Evolutionary conservation across 2,329 filamentous ascomycete genomes (phyloP).

Genomic region (Hypoxylon sp.): DNA sequence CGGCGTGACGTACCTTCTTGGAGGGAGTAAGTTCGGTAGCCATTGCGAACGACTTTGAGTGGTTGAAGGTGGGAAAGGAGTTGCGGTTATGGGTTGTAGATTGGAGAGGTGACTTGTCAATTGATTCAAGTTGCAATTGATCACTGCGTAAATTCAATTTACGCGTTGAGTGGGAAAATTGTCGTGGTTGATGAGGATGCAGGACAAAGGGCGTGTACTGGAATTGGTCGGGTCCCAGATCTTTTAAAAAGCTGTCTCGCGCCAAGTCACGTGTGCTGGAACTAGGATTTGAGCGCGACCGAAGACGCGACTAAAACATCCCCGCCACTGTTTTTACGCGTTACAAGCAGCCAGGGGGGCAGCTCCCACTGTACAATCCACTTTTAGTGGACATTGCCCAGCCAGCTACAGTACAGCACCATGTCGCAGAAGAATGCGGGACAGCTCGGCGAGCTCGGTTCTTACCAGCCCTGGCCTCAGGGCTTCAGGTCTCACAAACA

Average conservation of each 20-base stretch:
- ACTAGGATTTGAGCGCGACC: slow-evolving; percentile 40
- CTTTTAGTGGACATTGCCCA: neutral
- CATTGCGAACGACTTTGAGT: slow-evolving; percentile 67
- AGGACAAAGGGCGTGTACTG: slow-evolving; percentile 43
- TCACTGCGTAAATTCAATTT: slow-evolving; percentile 31
- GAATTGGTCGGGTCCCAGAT: slow-evolving; percentile 37
- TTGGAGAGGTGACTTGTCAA: slow-evolving; percentile 18
- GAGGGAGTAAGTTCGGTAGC: slow-evolving; percentile 76
- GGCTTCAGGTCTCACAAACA: slow-evolving; percentile 34
- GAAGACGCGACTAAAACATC: slow-evolving; percentile 40
- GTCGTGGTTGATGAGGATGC: slow-evolving; percentile 43
- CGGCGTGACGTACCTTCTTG: slow-evolving; percentile 64
- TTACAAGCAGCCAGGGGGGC: slow-evolving; percentile 7
- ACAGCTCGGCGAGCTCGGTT: slow-evolving; percentile 29
- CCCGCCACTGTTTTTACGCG: slow-evolving; percentile 47
- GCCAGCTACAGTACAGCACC: slow-evolving; percentile 3
- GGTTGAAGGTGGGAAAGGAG: slow-evolving; percentile 41
- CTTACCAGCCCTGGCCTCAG: slow-evolving; percentile 28
- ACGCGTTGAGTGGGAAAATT: slow-evolving; percentile 43
- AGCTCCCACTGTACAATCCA: neutral
- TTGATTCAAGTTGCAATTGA: slow-evolving; percentile 15
- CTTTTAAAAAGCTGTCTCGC: slow-evolving; percentile 47
- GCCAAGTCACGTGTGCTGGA: slow-evolving; percentile 49
- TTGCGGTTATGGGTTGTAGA: slow-evolving; percentile 41
- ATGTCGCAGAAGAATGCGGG: slow-evolving; percentile 28